A percentile compares a stretch with the other conserved stretches of the same genome.
Conservation (phyloP, 2,329 filamentous ascomycete genomes). For the Paracorniculantispora psalliotae region DNA sequence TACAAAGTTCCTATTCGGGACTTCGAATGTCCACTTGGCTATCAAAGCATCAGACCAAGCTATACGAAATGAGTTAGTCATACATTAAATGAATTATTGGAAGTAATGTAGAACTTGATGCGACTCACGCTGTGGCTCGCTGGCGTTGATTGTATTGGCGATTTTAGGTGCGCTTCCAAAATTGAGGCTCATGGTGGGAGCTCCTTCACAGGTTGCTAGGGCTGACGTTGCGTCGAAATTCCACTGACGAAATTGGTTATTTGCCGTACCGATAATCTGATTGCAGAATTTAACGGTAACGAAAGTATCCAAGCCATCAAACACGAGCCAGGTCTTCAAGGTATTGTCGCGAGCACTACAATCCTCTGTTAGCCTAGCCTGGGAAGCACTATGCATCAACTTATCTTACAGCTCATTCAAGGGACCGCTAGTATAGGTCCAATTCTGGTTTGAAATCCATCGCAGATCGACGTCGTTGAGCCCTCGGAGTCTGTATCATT, state of each 20-base stretch:
- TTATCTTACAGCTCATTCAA: slow-evolving; percentile 26
- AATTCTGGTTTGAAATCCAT: slow-evolving; percentile 49
- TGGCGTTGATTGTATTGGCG: slow-evolving; percentile 1
- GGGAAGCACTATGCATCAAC: too few relatives aligned
- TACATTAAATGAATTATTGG: background rate
- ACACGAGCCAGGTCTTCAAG: slow-evolving; percentile 46
- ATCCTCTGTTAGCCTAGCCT: slow-evolving; percentile 9
- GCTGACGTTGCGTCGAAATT: slow-evolving; percentile 50
- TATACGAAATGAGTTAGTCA: background rate
- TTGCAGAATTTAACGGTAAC: slow-evolving; percentile 51
- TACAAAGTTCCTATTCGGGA: slow-evolving; percentile 26
- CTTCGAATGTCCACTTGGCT: slow-evolving; percentile 2
- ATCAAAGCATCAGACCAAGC: slow-evolving; percentile 1
- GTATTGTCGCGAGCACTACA: slow-evolving; percentile 22
- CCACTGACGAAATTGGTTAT: slow-evolving; percentile 61
- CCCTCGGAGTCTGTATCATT: slow-evolving; percentile 24
- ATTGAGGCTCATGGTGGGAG: slow-evolving; percentile 16
- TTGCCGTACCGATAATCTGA: slow-evolving; percentile 47
- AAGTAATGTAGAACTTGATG: background rate
- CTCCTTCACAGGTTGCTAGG: slow-evolving; percentile 22
- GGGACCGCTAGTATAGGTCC: slow-evolving; percentile 51
- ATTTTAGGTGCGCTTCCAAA: slow-evolving; percentile 20
- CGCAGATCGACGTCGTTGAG: slow-evolving; percentile 57
- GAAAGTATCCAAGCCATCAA: slow-evolving; percentile 60
- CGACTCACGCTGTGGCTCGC: slow-evolving; percentile 4